These are phyloP conservation scores for Tausonia pullulans DNA, from an alignment of 1,284 basidiomycete species.

Conservation along the genomic window DNA sequence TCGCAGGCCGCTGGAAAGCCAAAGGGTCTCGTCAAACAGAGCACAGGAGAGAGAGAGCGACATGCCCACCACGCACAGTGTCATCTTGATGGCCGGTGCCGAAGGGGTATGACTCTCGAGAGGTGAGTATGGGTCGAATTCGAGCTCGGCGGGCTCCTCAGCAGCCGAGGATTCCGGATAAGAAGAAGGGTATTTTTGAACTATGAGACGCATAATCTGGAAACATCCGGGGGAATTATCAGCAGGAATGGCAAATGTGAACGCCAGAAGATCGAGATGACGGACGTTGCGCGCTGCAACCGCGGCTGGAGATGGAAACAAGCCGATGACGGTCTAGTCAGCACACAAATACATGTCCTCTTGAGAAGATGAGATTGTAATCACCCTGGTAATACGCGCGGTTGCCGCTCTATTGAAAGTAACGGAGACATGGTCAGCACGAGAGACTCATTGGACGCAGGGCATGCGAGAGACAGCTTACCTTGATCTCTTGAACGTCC, in stretches of 20 bases:
- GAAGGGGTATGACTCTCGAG: conserved; percentile 49
- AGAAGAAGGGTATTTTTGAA: conserved; percentile 31
- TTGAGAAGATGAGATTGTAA: no score
- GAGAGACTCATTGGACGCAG: conserved; percentile 42
- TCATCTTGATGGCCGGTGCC: conserved; percentile 55
- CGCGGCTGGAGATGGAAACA: no score
- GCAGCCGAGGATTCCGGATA: conserved; percentile 15
- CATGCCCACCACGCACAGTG: conserved; percentile 44
- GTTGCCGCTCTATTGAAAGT: conserved; percentile 24
- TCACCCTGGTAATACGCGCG: not conserved
- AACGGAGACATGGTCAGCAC: conserved; percentile 43
- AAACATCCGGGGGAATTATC: not conserved
- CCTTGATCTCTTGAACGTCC: conserved; percentile 39
- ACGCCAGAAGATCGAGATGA: no score
- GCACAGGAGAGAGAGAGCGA: conserved; percentile 16
- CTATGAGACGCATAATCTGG: not conserved
- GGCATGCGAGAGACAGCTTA: conserved; percentile 34
- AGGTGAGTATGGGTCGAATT: conserved; percentile 21
- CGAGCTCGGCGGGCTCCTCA: not conserved
- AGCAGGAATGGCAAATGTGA: no score
- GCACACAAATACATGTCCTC: no score
- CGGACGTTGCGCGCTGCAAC: no score
- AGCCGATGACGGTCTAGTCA: no score
- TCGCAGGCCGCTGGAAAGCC: not conserved
- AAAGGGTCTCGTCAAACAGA: not conserved